Conservation (phyloP, 352 stramenopile genomes). For the Globisporangium emineosum region DNA sequence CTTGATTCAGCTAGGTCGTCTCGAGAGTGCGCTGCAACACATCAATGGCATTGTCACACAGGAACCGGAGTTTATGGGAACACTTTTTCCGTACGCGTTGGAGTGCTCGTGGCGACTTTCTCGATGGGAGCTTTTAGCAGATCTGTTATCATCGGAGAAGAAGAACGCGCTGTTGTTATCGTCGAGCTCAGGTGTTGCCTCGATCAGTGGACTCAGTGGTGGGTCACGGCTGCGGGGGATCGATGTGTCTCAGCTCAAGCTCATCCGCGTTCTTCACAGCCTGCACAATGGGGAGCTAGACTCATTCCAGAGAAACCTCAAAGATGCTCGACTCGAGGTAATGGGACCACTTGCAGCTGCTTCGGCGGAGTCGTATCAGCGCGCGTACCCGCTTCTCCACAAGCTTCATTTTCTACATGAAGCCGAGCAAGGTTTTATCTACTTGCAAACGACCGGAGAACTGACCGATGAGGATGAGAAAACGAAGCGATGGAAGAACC, state of each 20-base stretch:
- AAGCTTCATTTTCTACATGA: constrained; percentile 80
- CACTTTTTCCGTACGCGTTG: constrained; percentile 76
- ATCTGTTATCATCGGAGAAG: constrained; percentile 75
- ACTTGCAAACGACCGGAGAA: constrained; percentile 33
- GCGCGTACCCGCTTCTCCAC: constrained; percentile 70
- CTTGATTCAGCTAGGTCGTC: constrained; percentile 77
- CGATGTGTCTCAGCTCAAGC: constrained; percentile 68
- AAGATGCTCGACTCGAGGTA: constrained; percentile 59
- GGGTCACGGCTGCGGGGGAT: constrained; percentile 47
- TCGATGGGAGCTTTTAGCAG: constrained; percentile 74
- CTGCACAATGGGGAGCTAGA: constrained; percentile 55
- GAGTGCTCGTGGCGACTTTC: constrained; percentile 86
- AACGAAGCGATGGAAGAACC: constrained; percentile 45
- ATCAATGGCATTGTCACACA: constrained; percentile 84
- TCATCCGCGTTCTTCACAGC: constrained; percentile 80
- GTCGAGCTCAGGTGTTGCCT: constrained; percentile 16
- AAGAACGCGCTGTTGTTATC: constrained; percentile 55
- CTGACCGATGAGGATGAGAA: constrained; percentile 23
- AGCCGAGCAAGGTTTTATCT: constrained; percentile 67
- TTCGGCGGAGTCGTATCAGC: constrained; percentile 73
- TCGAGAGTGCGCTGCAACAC: constrained; percentile 83
- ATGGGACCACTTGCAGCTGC: constrained; percentile 71
- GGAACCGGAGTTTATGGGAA: constrained; percentile 74
- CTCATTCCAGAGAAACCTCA: constrained; percentile 59
- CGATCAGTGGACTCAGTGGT: background rate